Base-by-base conservation (phyloP, 2,329 filamentous ascomycete genomes). In the Talaromyces pinophilus region DNA sequence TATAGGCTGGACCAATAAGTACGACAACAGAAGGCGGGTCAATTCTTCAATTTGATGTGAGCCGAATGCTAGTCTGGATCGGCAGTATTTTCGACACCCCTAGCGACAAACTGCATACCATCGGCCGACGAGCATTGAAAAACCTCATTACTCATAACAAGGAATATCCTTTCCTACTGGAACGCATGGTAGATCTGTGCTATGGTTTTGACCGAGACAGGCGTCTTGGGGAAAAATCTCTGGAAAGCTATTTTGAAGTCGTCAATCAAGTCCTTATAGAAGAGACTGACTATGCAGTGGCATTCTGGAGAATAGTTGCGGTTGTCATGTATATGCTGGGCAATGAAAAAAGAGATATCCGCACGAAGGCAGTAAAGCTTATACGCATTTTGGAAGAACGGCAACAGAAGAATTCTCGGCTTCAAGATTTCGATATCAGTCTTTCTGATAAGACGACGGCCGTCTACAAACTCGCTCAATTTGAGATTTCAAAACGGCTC, bases 361-460 rank as follows among this genome's bases (percentile, higher is more conserved):
- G 95, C 50, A 93, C 92, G 72, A 96, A 96, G 76, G 95, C 95
- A 1, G 91, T 91, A 0, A 87, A 89, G 59, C 83, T 98, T 38
- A 83, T 99, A 13, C 87, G 93, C 48, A 88, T 88, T 0, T 82
- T 98, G 1, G 95, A 98, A 77, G 88, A 93, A 70, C 87, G 92
- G 28, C 91, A 95, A 70, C 87, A 90, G 69, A 90, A 91, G 70
- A 95, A 88, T 70, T 97, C 94, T 1, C 96, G 96, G 74, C 88
- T 99, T 6, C 92, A 97, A 75, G 95, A 99, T 76, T 96, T 97
- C 67, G 95, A 99, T 73, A 98, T 99, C 72, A 97, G 93, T 76
- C 95, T 99, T 66, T 96, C 94, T 0, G 96, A 99, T 80, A 98
- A 97, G 80, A 99, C 96, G 0, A 96, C 96, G 70, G 93, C 94